Evolutionary conservation across 2,329 filamentous ascomycete species (phyloP), one percentile per base, ranked within the genome.

Genomic region (Penicillium sp.): DNA sequence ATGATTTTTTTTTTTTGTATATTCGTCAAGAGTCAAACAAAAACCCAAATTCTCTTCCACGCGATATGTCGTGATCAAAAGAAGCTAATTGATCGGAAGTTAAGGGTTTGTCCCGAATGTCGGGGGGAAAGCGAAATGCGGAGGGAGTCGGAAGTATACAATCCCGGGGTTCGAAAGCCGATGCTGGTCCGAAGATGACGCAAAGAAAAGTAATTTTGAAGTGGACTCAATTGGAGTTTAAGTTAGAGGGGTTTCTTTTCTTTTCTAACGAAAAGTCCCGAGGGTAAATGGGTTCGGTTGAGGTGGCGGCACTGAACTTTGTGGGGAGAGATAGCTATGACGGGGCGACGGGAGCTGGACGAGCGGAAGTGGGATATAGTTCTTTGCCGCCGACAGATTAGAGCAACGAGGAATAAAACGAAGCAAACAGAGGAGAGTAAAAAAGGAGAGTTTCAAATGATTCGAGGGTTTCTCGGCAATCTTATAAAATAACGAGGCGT

Each of bases 261-360:
- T 35, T 52, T 44, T 44, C 43, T 13, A 25, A 37, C 27, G 31
- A 33, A 45, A 27, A 47, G 27, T 45, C 16, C 37, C 55, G 50
- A 53, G 52, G 58, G 54, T 62, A 61, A 57, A 54, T 31, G 44
- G 27, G 56, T 42, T 69, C 63, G 65, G 63, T 54, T 60, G 52
- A 53, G 66, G 67, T 70, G 63, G 66, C 65, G 65, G 61, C 46
- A 53, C 61, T 53, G 35, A 61, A 65, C 50, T 65, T 69, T 64
- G 67, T 65, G 61, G 39, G 44, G 33, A 53, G 33, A 29, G n/a
- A 31, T 33, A 67, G 64, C 60, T 63, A 64, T 65, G 68, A 73
- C 72, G 72, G 71, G 69, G 70, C 69, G 72, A 71, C 73, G 67
- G 65, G 47, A 63, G 64, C 67, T 74, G 72, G 72, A 72, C 72